These are phyloP conservation scores for Nepenthes alata DNA, from an alignment of 179 eudicot genomes.

Conservation along the genomic window DNA sequence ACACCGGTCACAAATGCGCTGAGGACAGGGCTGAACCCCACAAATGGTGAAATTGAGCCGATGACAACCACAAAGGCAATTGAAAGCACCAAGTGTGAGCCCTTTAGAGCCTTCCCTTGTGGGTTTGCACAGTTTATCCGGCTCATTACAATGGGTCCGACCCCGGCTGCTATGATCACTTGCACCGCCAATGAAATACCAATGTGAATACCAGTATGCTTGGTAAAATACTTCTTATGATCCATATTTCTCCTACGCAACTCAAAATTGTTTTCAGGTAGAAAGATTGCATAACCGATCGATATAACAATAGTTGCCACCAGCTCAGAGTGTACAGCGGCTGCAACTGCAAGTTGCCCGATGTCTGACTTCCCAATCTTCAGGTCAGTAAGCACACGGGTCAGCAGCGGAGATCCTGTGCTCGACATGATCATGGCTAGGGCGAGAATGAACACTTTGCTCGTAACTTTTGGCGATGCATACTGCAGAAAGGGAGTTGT, in stretches of 20 bases:
- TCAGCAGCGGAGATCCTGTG: slow-evolving; percentile 63
- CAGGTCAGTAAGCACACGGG: slow-evolving; percentile 72
- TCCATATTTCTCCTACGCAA: slow-evolving; percentile 7
- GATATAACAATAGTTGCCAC: slow-evolving; percentile 39
- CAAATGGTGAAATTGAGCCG: slow-evolving; percentile 41
- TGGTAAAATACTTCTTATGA: background rate
- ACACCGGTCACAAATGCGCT: slow-evolving; percentile 79
- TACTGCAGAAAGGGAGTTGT: slow-evolving; percentile 32
- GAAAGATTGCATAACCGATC: slow-evolving; percentile 45
- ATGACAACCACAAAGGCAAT: slow-evolving; percentile 46
- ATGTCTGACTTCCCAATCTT: slow-evolving; percentile 85
- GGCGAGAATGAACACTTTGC: slow-evolving; percentile 27
- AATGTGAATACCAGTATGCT: slow-evolving; percentile 15
- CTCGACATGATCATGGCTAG: slow-evolving; percentile 52
- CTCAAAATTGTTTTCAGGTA: slow-evolving; percentile 20
- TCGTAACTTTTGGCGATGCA: background rate
- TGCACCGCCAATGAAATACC: slow-evolving; percentile 22
- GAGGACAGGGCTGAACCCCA: slow-evolving; percentile 42
- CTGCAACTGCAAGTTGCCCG: slow-evolving; percentile 56
- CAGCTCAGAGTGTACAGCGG: slow-evolving; percentile 62
- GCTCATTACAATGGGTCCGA: slow-evolving; percentile 46
- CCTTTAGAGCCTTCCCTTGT: slow-evolving; percentile 74
- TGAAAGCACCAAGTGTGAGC: slow-evolving; percentile 67
- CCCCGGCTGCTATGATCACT: slow-evolving; percentile 22
- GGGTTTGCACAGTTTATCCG: slow-evolving; percentile 77